Conservation (phyloP, 139 green algal species). For the Asterochloris erici region DNA sequence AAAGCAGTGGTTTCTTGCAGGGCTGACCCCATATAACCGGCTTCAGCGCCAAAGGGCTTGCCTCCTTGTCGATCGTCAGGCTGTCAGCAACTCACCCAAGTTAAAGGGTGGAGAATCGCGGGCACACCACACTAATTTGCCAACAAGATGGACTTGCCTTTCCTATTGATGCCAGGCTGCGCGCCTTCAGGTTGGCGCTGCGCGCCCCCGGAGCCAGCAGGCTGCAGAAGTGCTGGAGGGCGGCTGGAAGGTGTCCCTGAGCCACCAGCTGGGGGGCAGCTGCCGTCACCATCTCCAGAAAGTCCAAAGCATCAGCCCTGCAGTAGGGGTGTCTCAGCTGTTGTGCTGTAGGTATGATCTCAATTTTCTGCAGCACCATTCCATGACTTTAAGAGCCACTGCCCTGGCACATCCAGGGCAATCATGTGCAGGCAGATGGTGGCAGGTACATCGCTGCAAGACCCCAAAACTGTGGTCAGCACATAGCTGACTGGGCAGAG, state of each 20-base stretch:
- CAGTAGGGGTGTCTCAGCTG: background rate
- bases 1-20: background rate
- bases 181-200: constrained; percentile 45
- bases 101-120: background rate
- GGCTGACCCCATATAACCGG: background rate
- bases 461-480: no score
- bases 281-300: constrained; percentile 67
- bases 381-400: background rate
- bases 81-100: background rate
- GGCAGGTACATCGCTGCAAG: background rate
- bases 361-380: background rate
- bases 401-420: background rate
- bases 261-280: constrained; percentile 46
- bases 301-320: constrained; percentile 47
- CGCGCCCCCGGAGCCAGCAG: constrained; percentile 49
- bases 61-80: background rate
- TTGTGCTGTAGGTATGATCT: background rate
- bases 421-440: background rate
- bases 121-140: background rate
- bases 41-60: background rate
- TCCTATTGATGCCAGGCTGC: constrained; percentile 47
- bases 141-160: constrained; percentile 15
- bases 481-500: no score
- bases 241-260: constrained; percentile 33
- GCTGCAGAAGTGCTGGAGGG: constrained; percentile 58